Base-by-base conservation (phyloP, 352 stramenopile genomes). In the Phytophthora ramorum region DNA sequence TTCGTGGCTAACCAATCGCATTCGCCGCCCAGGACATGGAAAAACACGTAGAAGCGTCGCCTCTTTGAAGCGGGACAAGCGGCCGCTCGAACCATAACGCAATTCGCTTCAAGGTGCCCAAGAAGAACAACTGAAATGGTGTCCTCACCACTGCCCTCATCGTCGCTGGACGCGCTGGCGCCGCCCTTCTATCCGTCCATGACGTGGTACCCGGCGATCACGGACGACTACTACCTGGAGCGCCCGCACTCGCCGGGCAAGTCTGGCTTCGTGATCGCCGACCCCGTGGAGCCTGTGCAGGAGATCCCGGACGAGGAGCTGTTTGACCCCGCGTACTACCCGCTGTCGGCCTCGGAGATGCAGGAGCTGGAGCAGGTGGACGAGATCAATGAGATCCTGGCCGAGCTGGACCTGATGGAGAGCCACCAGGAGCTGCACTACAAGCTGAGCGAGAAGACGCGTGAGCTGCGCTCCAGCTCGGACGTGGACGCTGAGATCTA, bases 261-360 rank as follows among this genome's bases (percentile, higher is more conserved):
- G 54, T 54, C 75, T 12, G 84, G 80, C 48, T 91, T 91, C 45
- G 84, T 89, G 61, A 85, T 90, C 56, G 81, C 78, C 6, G 78
- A 91, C 58, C 63, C 67, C 12, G 79, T 85, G 49, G 83, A 81
- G 66, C 22, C 61, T 7, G 45, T 71, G 47, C 76, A 80, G 14
- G 78, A 89, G 46, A 81, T 93, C 48, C 79, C 85, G 1, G 85
- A 93, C 37, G 85, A 93, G 55, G 83, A 93, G 71, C 73, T 93
- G 32, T 93, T 93, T 54, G 83, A 93, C 65, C 50, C 85, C 0
- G 76, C 78, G 50, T 78, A 79, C 62, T 80, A 89, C 70, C 85
- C 83, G 26, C 67, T 93, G 47, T 74, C 81, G 47, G 38, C 63
- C 1, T 61, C 87, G 17, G 85, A 93, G 43, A 77, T 92, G 44